Evolutionary conservation across 2,329 filamentous ascomycete genomes (phyloP), one percentile per base, ranked within the genome.

Genomic region (Aspergillaceae sp.): DNA sequence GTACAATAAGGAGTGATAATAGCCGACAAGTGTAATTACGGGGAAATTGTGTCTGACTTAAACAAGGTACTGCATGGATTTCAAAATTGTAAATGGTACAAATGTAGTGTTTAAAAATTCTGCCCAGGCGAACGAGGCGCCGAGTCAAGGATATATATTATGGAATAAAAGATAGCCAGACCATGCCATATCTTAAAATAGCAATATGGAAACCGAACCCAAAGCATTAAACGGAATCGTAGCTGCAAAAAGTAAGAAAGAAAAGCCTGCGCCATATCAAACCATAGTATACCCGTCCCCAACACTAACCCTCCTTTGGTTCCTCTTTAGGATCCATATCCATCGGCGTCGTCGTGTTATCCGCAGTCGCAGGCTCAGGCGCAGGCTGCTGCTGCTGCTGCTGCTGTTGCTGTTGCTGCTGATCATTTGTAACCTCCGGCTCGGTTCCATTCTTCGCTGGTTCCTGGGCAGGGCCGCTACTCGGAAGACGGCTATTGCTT

Each of bases 321-420:
- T 58, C 52, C 43, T 63, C 60, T 46, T 61, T 61, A 9, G 53
- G 51, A 59, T 67, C 65, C 58, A 67, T 55, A 53, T 67, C 65
- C 60, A 65, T 64, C 7, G 63, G 62, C n/a, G 58, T 65, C 32
- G 63, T 54, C 40, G 55, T 53, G 8, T 55, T 48, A 37, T 60
- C 61, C 37, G 50, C 36, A 19, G 19, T 19, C 19, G 19, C 19
- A 19, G 19, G 19, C 19, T 19, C 19, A 19, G 19, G 19, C 19
- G 19, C 19, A 19, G 19, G 19, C 19, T 19, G 19, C 19, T 19
- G 19, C 19, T 19, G 19, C 19, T 19, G 19, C 19, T 19, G 19
- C 19, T 19, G 19, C 19, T 19, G 19, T 2, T 19, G 19, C 19
- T 19, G 19, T 2, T 19, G 19, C 19, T 19, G 19, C 19, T 19